These are phyloP conservation scores for Rosa chinensis DNA, from an alignment of 306 rosid genomes.

Conservation along the genomic window DNA sequence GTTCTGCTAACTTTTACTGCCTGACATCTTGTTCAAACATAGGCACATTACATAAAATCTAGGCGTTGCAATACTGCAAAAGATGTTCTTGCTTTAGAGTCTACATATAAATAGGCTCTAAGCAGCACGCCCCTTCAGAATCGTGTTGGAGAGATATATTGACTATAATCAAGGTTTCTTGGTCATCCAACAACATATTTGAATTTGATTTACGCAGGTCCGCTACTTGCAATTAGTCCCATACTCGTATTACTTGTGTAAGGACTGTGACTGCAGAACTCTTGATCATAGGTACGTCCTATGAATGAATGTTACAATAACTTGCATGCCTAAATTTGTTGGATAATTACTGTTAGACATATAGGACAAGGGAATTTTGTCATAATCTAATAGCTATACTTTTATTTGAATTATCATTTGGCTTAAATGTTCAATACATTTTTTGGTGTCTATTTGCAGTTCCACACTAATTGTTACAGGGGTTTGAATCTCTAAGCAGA, in stretches of 20 bases:
- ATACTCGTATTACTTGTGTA: conserved; percentile 81
- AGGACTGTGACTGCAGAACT: conserved; percentile 84
- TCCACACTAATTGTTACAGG: too few relatives aligned
- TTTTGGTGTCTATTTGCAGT: too few relatives aligned
- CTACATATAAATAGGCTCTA: conserved; percentile 86
- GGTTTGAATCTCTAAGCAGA: too few relatives aligned
- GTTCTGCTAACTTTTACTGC: background rate
- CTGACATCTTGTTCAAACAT: background rate
- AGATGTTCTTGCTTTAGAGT: conserved; percentile 81
- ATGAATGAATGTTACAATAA: conserved; percentile 12
- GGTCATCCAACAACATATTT: conserved; percentile 24
- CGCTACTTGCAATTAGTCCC: conserved; percentile 81
- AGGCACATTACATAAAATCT: conserved; percentile 87
- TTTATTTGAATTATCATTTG: too few relatives aligned
- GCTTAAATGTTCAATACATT: too few relatives aligned
- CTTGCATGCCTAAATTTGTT: background rate
- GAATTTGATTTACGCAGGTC: conserved; percentile 51
- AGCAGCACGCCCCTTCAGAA: conserved; percentile 93
- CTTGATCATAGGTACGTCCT: conserved; percentile 76
- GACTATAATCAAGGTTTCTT: conserved; percentile 11
- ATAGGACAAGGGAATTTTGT: too few relatives aligned
- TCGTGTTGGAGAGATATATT: conserved; percentile 53
- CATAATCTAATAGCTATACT: too few relatives aligned
- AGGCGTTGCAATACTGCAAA: conserved; percentile 68
- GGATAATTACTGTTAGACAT: background rate